Conservation (phyloP, 495 filamentous ascomycete species). For the Penicillium argentinense region DNA sequence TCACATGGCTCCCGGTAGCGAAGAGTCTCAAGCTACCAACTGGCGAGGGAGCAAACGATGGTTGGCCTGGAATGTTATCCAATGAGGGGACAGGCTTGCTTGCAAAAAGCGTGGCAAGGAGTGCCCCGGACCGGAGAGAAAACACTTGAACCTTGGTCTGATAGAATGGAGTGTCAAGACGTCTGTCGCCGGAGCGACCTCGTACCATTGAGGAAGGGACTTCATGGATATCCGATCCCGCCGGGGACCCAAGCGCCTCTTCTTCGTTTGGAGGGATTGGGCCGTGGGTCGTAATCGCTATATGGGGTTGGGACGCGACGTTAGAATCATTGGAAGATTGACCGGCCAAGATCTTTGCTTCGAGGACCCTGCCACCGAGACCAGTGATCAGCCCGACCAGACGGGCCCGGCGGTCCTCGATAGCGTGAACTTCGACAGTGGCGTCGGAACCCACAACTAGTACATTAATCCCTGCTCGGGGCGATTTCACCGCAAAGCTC, state of each 20-base stretch:
- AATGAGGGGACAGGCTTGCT: slow-evolving; percentile 47
- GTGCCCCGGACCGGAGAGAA: slow-evolving; percentile 67
- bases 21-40: slow-evolving; percentile 70
- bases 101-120: slow-evolving; percentile 67
- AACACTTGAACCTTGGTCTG: slow-evolving; percentile 87
- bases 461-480: slow-evolving; percentile 61
- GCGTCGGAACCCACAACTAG: slow-evolving; percentile 75
- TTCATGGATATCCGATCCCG: slow-evolving; percentile 40
- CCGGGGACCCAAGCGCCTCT: slow-evolving; percentile 34
- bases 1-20: slow-evolving; percentile 63
- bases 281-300: slow-evolving; percentile 76
- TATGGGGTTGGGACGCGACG: slow-evolving; percentile 55
- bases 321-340: slow-evolving; percentile 43
- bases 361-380: slow-evolving; percentile 74
- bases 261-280: slow-evolving; percentile 50
- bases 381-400: slow-evolving; percentile 66
- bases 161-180: slow-evolving; percentile 53
- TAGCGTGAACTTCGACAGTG: slow-evolving; percentile 66
- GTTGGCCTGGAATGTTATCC: slow-evolving; percentile 42
- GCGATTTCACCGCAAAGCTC: slow-evolving; percentile 43
- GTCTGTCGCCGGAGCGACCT: slow-evolving; percentile 26
- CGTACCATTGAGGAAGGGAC: slow-evolving; percentile 26
- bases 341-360: slow-evolving; percentile 74
- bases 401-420: slow-evolving; percentile 66
- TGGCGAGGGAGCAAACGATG: slow-evolving; percentile 56